phyloP scores from a whole-genome alignment of 306 rosid genomes.

The Dryas alaskensis region DNA sequence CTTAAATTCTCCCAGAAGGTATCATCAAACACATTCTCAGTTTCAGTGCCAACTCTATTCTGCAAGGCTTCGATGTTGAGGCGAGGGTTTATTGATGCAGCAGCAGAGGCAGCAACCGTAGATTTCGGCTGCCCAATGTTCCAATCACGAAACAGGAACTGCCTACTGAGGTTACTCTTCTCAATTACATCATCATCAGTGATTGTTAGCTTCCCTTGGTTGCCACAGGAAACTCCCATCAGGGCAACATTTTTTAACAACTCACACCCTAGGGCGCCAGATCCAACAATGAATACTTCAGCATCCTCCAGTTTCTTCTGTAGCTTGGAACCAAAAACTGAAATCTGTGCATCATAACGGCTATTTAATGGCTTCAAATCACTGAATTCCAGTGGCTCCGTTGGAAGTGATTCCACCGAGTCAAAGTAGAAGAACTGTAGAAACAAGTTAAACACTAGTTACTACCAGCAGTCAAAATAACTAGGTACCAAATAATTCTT shows the following conservation, averaged over 20 bases:
- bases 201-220: conserved; percentile 67
- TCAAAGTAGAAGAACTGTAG: conserved; percentile 93
- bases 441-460: conserved; percentile 19
- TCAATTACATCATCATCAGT: conserved; percentile 99
- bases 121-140: conserved; percentile 98
- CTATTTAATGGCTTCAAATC: conserved; percentile 74
- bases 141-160: conserved; percentile 98
- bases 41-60: conserved; percentile 78
- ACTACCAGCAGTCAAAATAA: conserved; percentile 17
- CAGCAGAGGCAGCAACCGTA: conserved; percentile 87
- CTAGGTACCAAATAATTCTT: not conserved
- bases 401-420: conserved; percentile 91
- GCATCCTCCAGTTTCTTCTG: conserved; percentile 93
- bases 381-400: conserved; percentile 68
- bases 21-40: conserved; percentile 77
- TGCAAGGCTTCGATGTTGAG: conserved; percentile 72
- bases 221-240: conserved; percentile 96
- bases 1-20: conserved; percentile 70
- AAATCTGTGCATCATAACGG: conserved; percentile 97
- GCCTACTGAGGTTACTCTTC: conserved; percentile 96
- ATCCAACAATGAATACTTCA: conserved; percentile 76
- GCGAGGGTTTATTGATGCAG: conserved; percentile 55
- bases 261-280: conserved; percentile 98
- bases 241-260: conserved; percentile 82
- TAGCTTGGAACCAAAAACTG: conserved; percentile 85